Conservation (phyloP, 163 green algal species). For the Chloromonas sp. region DNA sequence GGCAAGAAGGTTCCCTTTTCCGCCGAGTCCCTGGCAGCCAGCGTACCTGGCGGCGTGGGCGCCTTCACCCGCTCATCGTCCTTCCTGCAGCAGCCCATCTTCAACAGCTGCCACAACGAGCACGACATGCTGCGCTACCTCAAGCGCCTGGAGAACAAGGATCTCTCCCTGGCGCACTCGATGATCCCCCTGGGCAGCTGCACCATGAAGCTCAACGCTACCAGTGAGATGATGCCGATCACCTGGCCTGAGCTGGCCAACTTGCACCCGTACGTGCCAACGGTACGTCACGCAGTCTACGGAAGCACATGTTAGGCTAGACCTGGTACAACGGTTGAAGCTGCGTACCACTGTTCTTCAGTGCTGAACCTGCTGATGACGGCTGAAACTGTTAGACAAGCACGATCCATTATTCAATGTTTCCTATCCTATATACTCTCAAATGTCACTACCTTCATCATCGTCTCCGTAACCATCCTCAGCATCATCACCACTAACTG, state of each 20-base stretch:
- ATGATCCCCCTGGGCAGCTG: conserved; percentile 98
- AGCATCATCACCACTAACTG: no score
- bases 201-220: conserved; percentile 99
- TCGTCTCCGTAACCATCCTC: no score
- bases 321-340: no score
- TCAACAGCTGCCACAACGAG: conserved; percentile 94
- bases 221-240: conserved; percentile 97
- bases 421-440: no score
- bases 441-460: no score
- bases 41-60: conserved; percentile 43
- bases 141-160: conserved; percentile 92
- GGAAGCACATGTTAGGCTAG: no score
- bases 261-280: conserved; percentile 90
- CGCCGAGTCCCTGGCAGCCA: conserved; percentile 64
- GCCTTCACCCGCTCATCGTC: conserved; percentile 55
- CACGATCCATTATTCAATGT: no score
- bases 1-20: conserved; percentile 61
- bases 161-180: conserved; percentile 90
- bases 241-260: conserved; percentile 96
- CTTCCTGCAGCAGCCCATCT: conserved; percentile 89
- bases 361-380: background rate
- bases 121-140: conserved; percentile 99
- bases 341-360: no score
- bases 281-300: background rate
- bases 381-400: no score